Evolutionary conservation across 2,329 filamentous ascomycete genomes (phyloP).

Genomic region (Fusarium praegraminearum): DNA sequence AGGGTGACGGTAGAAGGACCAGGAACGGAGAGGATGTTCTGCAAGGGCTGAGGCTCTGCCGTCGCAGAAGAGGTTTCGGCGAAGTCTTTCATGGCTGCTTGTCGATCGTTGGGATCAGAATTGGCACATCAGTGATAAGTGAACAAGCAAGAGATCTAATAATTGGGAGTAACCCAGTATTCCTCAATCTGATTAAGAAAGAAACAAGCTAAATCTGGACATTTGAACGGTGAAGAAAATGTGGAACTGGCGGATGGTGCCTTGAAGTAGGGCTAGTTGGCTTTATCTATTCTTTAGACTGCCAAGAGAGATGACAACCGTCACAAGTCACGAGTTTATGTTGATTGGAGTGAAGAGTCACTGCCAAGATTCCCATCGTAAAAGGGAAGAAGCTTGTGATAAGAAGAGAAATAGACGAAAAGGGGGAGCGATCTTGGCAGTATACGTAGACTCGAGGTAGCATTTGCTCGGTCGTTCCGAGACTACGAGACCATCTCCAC

Average conservation of each 20-base stretch:
- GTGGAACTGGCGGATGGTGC: not conserved
- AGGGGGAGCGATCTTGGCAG: not conserved
- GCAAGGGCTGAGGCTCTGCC: not conserved
- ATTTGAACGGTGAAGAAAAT: not conserved
- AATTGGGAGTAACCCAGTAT: not conserved
- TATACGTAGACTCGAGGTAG: not conserved
- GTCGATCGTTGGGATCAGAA: accelerated
- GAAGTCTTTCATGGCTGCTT: conserved; percentile 5
- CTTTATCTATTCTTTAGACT: not conserved
- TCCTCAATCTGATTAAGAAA: not conserved
- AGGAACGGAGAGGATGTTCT: conserved; percentile 1
- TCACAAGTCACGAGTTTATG: not conserved
- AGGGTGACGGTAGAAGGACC: conserved; percentile 34
- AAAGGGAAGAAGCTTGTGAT: too few species aligned
- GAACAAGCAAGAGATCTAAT: too few species aligned
- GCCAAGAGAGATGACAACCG: not conserved
- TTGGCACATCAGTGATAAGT: not conserved
- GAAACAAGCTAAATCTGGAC: too few species aligned
- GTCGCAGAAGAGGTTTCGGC: not conserved
- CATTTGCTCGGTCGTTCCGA: conserved; percentile 12
- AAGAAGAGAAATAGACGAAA: not conserved
- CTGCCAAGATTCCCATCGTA: not conserved
- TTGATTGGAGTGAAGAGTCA: conserved; percentile 1
- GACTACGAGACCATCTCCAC: conserved; percentile 20
- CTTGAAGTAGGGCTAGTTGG: not conserved